phyloP scores from a whole-genome alignment of 2,329 filamentous ascomycete genomes.

The Fonsecaea nubica region DNA sequence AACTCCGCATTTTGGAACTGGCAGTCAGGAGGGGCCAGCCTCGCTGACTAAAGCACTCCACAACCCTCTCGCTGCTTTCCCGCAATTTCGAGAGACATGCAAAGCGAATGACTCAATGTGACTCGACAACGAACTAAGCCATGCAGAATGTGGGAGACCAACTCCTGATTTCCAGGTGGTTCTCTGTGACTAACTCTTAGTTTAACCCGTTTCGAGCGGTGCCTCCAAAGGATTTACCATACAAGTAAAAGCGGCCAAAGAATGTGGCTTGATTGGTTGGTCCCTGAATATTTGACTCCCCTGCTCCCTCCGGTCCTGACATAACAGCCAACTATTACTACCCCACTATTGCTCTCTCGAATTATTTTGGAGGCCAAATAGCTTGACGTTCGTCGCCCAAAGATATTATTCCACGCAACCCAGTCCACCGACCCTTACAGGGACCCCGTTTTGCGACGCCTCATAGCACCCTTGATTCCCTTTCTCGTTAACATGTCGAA shows the following conservation, averaged over 20 bases:
- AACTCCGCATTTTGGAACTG: background rate
- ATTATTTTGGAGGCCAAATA: constrained; percentile 2
- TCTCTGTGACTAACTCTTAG: background rate
- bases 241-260: background rate
- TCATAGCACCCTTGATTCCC: background rate
- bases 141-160: background rate
- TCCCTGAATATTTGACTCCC: background rate
- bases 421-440: background rate
- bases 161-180: background rate
- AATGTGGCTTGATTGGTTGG: background rate
- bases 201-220: background rate
- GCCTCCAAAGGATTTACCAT: background rate
- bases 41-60: constrained; percentile 1
- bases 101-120: background rate
- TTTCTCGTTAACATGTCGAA: constrained; percentile 23
- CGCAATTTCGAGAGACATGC: background rate
- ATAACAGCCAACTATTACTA: background rate
- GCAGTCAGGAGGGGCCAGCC: background rate
- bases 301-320: too few relatives aligned
- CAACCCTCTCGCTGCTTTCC: background rate
- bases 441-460: background rate
- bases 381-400: constrained; percentile 6
- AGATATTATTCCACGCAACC: constrained; percentile 1
- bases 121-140: background rate
- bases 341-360: background rate